Base-by-base conservation (phyloP, 108 stramenopile species). In the Bacterosira constricta region DNA sequence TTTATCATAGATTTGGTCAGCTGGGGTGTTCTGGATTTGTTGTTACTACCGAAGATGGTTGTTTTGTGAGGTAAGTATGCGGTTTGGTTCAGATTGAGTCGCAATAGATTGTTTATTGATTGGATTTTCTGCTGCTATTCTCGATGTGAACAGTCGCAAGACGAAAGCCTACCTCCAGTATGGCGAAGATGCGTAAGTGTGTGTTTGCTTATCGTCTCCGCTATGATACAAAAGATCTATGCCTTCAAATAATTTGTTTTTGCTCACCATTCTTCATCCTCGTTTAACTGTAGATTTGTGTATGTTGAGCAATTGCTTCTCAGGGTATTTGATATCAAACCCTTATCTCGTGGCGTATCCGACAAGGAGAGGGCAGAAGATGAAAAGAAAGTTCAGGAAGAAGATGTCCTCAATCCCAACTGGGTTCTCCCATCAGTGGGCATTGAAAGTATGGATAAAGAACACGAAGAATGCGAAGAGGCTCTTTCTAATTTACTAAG, bases 21-120 rank as follows among this genome's bases (percentile, higher is more conserved):
- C 47, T 85, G 61, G 84, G 84, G 29, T 85, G 84, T 52, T 85
- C 84, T 0, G 84, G 84, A 21, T 85, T 85, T 41, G 50, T 85
- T 2, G 44, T 85, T 20, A 50, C 55, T n/a, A 81, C 82, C 39
- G 44, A 20, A 60, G 20, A 85, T 15, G 84, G 84, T 37, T 73
- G 68, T 59, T 85, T 85, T 58, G 73, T 82, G n/a, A 85, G n/a
- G n/a, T n/a, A n/a, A n/a, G n/a, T n/a, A n/a, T n/a, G n/a, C n/a
- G n/a, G n/a, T n/a, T n/a, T n/a, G n/a, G n/a, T n/a, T n/a, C n/a
- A n/a, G n/a, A n/a, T n/a, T n/a, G n/a, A n/a, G n/a, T n/a, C n/a
- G n/a, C n/a, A n/a, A n/a, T n/a, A n/a, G n/a, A n/a, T n/a, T n/a
- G n/a, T n/a, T n/a, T n/a, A n/a, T n/a, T n/a, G n/a, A n/a, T n/a